Conservation (phyloP, 805 yeast genomes). For the Cyberlindnera euphorbiiphila region DNA sequence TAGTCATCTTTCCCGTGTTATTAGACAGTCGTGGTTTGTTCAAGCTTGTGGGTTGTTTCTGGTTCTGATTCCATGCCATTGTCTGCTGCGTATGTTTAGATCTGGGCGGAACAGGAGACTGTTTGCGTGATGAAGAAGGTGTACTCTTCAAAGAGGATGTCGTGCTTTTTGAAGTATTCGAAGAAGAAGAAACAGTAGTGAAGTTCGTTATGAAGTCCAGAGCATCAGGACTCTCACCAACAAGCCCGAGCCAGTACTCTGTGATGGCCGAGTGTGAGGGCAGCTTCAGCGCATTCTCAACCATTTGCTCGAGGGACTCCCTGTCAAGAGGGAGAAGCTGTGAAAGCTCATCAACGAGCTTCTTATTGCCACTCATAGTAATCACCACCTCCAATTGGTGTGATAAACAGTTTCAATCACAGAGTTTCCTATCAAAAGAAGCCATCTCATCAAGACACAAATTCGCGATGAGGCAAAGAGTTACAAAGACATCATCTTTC, state of each 20-base stretch:
- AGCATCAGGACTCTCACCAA: constrained; percentile 56
- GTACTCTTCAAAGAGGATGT: too few species aligned
- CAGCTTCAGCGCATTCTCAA: constrained; percentile 47
- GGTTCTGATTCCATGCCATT: constrained; percentile 20
- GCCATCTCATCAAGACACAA: too few species aligned
- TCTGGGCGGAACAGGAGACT: too few species aligned
- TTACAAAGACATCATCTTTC: too few species aligned
- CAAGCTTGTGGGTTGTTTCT: constrained; percentile 1
- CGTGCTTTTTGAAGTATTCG: constrained; percentile 8
- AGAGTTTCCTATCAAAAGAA: too few species aligned
- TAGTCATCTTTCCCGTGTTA: constrained; percentile 34
- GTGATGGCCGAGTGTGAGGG: constrained; percentile 45
- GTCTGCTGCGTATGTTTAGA: too few species aligned
- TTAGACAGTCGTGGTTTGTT: constrained; percentile 15
- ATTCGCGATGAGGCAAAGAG: too few species aligned
- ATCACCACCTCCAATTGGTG: neutral
- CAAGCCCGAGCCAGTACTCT: constrained; percentile 48
- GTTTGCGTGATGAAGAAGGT: neutral
- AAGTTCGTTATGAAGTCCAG: constrained; percentile 44
- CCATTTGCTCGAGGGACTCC: constrained; percentile 50
- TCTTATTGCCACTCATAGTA: constrained; percentile 1
- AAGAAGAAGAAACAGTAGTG: constrained; percentile 24
- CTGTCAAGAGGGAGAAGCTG: constrained; percentile 54
- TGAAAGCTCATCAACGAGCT: constrained; percentile 17
- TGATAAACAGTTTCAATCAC: too few species aligned